Conservation (phyloP, 139 green algal species). For the Desmodesmus armatus region DNA sequence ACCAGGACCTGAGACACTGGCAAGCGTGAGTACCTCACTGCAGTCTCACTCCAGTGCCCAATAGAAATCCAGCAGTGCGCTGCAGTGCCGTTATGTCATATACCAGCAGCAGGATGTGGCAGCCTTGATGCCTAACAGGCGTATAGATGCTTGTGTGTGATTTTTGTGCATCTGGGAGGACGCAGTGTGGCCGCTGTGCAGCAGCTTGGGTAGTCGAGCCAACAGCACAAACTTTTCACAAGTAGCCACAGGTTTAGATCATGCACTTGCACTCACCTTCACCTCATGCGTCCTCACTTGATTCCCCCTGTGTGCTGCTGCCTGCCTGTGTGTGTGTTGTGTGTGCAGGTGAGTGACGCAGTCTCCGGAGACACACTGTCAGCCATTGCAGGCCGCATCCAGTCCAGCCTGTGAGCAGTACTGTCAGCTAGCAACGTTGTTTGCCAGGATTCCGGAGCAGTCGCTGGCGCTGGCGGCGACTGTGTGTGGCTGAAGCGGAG, state of each 20-base stretch:
- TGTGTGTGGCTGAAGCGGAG: too few species aligned
- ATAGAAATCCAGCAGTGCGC: background rate
- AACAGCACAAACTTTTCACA: too few species aligned
- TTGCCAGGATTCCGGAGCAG: background rate
- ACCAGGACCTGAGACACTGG: constrained; percentile 42
- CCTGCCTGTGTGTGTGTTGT: background rate
- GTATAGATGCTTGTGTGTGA: background rate
- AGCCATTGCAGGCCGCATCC: constrained; percentile 39
- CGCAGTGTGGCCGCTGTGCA: too few species aligned
- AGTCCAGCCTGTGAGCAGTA: constrained; percentile 10
- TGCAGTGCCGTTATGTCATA: background rate
- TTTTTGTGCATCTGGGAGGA: too few species aligned
- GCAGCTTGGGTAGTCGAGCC: too few species aligned
- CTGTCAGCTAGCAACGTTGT: background rate
- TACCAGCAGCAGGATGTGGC: background rate
- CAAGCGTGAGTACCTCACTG: constrained; percentile 5
- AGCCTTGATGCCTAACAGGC: background rate
- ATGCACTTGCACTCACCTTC: background rate
- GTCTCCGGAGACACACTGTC: constrained; percentile 38
- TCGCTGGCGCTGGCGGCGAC: too few species aligned
- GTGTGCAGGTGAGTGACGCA: constrained; percentile 33
- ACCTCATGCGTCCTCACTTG: background rate
- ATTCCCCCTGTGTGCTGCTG: background rate
- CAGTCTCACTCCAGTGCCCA: background rate
- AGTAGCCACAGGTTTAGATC: background rate